Base-by-base conservation (phyloP, 2,329 filamentous ascomycete genomes). In the Fusarium napiforme region DNA sequence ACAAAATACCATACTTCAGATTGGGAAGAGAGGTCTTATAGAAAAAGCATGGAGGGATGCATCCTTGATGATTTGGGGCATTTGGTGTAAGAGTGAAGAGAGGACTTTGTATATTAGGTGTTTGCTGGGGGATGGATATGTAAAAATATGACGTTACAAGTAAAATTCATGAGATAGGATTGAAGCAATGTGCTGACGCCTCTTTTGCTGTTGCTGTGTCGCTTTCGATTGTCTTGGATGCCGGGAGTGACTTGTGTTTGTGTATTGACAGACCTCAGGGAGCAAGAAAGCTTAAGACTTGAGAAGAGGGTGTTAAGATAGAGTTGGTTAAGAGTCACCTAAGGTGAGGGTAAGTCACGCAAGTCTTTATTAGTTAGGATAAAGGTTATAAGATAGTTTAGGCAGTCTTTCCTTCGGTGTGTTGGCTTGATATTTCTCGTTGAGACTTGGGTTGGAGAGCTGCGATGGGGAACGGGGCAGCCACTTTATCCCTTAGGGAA, bases 101-200 rank as follows among this genome's bases (percentile, higher is more conserved):
- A 37, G 59, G 60, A 69, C 36, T 69, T 73, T 73, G 71, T 73
- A 73, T 69, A 74, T 69, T 74, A 74, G 58, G 67, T 72, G 67
- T 74, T 65, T 60, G 53, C 19, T 23, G 52, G 63, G 56, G 45
- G 26, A 57, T 32, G 62, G 56, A 40, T 73, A 67, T 74, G 69
- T 72, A 74, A 72, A 49, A 69, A 65, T 43, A 72, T 60, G 68
- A 74, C 23, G 55, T 59, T 50, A 71, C 52, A 71, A 67, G 45
- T 55, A 23, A 57, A 57, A 42, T 30, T 62, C 15, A 60, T 28
- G 53, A 65, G 37, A 21, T 46, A 58, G 6, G 46, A 28, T n/a
- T 15, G 19, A 45, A 36, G 37, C 15, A 28, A 23, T 50, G 40
- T 50, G 40, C 19, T 55, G 12, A n/a, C 9, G 32, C 49, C n/a